Evolutionary conservation across 441 rosid genomes (phyloP), one percentile per base, ranked within the genome.

Genomic region (Populus hybrid): DNA sequence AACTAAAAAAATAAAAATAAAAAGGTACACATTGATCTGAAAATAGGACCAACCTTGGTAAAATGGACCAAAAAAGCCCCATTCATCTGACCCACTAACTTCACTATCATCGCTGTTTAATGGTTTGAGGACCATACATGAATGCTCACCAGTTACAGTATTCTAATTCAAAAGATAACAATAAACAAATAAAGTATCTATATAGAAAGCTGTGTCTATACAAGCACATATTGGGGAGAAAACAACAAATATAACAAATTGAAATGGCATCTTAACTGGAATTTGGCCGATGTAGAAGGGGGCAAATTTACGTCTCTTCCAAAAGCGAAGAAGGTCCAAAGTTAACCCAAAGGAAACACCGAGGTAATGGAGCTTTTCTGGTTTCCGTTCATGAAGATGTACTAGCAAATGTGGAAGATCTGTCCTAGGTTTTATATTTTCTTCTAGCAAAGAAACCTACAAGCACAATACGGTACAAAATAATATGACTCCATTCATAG

Each of bases 301-400:
- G 75, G 92, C 90, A 86, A 97, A 97, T 75, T 86, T 94, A 82
- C 86, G 97, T 83, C 88, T 94, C 86, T 92, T 84, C 99, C 99
- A 97, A 81, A 97, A 97, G 74, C 97, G 97, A 75, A 92, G 89
- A 80, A 97, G 99, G 77, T 92, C 99, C 84, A 92, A 81, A 74
- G 98, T 97, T 76, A 97, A 98, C 81, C 99, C 99, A 83, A 93
- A 97, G 71, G 99, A 97, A 76, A 94, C 99, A 84, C 92, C 99
- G 11, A 97, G 86, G 80, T 94, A 97, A 80, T 94, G 94, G 76
- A 97, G 97, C 82, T 88, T 94, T 84, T 97, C 99, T 71, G 99
- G 93, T 76, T 23, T 86, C 73, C 98, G 89, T 79, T 97, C 99
- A 68, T 81, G 88, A 91, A 93, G 72, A 69, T 69, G 53, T 38